A percentile compares a stretch with the other conserved stretches of the same genome.
phyloP scores from a whole-genome alignment of 805 yeast genomes.

The Saccharomycopsis oosterbeekiorum region DNA sequence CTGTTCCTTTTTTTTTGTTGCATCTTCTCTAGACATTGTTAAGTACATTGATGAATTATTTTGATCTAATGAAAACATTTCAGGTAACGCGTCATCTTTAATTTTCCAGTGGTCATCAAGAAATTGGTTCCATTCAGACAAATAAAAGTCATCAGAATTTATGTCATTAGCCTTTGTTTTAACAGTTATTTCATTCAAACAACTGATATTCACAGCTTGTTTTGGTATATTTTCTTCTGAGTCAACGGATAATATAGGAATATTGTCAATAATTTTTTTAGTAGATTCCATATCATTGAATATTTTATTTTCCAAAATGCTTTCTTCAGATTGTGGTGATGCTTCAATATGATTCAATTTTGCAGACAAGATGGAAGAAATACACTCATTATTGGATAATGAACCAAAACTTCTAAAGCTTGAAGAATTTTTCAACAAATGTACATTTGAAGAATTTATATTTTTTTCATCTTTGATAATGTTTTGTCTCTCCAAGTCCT shows the following conservation, averaged over 20 bases:
- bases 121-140: neutral
- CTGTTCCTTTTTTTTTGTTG: neutral
- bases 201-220: neutral
- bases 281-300: neutral
- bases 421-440: neutral
- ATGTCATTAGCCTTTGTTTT: too few species aligned
- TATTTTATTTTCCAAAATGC: neutral
- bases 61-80: neutral
- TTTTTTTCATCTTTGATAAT: neutral
- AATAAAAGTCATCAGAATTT: neutral
- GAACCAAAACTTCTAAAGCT: neutral
- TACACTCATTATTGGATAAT: neutral
- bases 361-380: neutral
- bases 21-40: neutral
- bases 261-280: neutral
- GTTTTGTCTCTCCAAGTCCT: neutral
- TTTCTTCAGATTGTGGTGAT: neutral
- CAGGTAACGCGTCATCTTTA: neutral
- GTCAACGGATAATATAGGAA: neutral
- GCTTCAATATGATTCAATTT: neutral
- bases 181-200: too few species aligned
- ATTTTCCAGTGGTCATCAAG: neutral
- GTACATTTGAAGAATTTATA: neutral
- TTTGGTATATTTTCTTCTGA: neutral
- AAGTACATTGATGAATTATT: neutral